Evolutionary conservation across 2,329 filamentous ascomycete species (phyloP).

Genomic region (Diaporthe destruens): DNA sequence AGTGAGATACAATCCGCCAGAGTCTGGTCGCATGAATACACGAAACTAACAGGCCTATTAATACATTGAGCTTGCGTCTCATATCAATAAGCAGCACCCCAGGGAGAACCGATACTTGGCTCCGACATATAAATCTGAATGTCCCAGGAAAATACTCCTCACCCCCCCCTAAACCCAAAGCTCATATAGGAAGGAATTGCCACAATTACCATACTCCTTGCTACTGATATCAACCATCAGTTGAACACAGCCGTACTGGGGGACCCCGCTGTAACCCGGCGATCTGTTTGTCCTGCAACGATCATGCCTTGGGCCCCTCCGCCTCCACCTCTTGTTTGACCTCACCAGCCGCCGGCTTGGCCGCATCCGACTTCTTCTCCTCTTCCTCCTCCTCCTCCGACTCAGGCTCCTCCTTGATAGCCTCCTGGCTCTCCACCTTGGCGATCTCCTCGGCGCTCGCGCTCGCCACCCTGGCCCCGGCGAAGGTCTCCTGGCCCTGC

Average conservation of each 20-base stretch:
- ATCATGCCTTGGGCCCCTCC: constrained; percentile 45
- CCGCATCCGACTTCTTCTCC: constrained; percentile 50
- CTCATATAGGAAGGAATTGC: neutral
- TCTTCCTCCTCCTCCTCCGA: constrained; percentile 53
- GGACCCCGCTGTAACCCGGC: neutral
- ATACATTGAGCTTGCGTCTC: neutral
- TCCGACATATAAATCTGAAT: neutral
- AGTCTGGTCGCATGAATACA: neutral
- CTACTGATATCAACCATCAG: constrained; percentile 16
- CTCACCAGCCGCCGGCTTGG: constrained; percentile 46
- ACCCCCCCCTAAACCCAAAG: neutral
- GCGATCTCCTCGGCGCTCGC: constrained; percentile 56
- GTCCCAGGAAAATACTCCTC: neutral
- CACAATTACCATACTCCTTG: constrained; percentile 26
- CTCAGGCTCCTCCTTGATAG: constrained; percentile 56
- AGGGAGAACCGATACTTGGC: neutral
- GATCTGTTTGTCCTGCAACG: constrained; percentile 6
- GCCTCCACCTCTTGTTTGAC: constrained; percentile 47
- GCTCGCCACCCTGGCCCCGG: constrained; percentile 50
- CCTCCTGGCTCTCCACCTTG: constrained; percentile 54
- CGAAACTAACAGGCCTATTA: no score
- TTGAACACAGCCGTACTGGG: neutral
- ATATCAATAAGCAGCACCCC: neutral
- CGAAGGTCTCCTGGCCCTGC: constrained; percentile 48
- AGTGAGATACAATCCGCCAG: neutral